Evolutionary conservation across 202 grass and related monocot genomes (phyloP), one percentile per base, ranked within the genome.

Genomic region (Zoysia matrella): DNA sequence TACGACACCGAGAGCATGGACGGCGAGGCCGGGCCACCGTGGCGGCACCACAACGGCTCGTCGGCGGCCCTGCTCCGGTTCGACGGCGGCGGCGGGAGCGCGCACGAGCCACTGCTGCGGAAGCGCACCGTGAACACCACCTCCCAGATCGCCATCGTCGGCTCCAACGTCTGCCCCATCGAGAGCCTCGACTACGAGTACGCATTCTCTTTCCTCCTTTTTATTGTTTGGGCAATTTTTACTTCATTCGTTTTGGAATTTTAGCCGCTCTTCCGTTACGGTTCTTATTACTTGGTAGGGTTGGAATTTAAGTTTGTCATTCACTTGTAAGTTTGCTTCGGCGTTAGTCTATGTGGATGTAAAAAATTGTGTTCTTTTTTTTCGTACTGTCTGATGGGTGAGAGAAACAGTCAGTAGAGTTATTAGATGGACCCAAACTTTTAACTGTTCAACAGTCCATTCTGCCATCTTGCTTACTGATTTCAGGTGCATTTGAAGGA

Each of bases 131-230:
- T 82, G 76, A 98, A 98, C 78, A 93, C 92, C 46, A 98, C 92
- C n/a, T 98, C 95, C 60, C 95, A 98, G 90, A 88, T 95, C 66
- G 96, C 93, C 72, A 89, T 99, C 55, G 85, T 99, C 71, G 93
- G 96, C 10, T 83, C 93, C 67, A 99, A 99, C 13, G 79, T 99
- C 70, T 99, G 78, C 89, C 85, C 91, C 41, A 73, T 99, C 67
- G 96, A 99, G 85, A 99, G 96, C 86, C 85, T 99, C 47, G 96
- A 99, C 85, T 99, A 99, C 53, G 96, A 99, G 96, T 94, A 92
- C n/a, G 71, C 39, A n/a, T 67, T 58, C 16, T 0, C 2, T 9
- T n/a, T 42, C 3, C 7, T 3, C 40, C 9, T 36, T 47, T 2
- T 8, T 67, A 18, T 18, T 8, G 4, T 7, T 36, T 60, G 1